Base-by-base conservation (phyloP, 192 early-diverging fungal species). In the Coemansia sp. region DNA sequence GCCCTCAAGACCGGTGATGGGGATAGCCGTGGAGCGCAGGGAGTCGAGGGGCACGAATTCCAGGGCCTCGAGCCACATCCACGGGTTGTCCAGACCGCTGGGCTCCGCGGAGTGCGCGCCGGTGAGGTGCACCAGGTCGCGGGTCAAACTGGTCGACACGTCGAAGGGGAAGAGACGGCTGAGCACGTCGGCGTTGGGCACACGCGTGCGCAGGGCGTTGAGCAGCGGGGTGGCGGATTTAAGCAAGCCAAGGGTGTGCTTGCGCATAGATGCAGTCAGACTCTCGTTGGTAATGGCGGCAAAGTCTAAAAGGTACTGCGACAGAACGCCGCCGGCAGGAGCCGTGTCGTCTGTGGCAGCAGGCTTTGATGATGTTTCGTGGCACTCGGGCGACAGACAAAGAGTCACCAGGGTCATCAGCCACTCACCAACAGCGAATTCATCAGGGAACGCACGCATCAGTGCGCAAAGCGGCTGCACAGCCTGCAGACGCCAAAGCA, bases 101-200 rank as follows among this genome's bases (percentile, higher is more conserved):
- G 27, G 27, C 27, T 30, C 27, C 4, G 14, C 12, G 8, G 8
- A 33, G 12, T 30, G 43, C 23, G 47, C 30, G 17, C 43, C 15
- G 2, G 67, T 57, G 23, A 33, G 33, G 38, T 53, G 59, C 53
- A 53, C 45, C 19, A 78, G 33, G 30, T 71, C 75, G 42, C 62
- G 21, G 0, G 66, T 71, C 17, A 55, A 57, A 13, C 24, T 37
- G n/a, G 42, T 72, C 3, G 53, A 42, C 30, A 64, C 46, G 39
- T 72, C 69, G 34, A 78, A 71, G 24, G 75, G 75, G 14, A 78
- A 69, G 44, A 78, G 59, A 0, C 75, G 64, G 2, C 65, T 54
- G 0, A 78, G 52, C 2, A 55, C 53, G n/a, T 63, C 63, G 4
- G 61, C 62, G 24, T 38, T 30, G 22, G 46, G 37, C 7, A 27